These are phyloP conservation scores for Nakaseomyces kungkrabaensis DNA, from an alignment of 1,139 yeast genomes.

Conservation along the genomic window DNA sequence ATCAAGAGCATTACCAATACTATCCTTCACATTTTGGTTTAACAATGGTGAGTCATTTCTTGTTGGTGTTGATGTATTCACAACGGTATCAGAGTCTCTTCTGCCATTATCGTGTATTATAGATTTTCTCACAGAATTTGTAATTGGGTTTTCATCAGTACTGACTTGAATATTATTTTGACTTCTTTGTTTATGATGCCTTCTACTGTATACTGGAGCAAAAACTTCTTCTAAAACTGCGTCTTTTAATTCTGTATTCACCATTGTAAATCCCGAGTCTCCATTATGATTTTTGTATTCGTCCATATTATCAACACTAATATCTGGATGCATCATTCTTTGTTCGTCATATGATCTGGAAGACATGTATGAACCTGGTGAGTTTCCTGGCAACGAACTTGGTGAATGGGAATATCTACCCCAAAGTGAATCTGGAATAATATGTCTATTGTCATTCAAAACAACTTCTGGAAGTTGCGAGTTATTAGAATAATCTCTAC, in stretches of 20 bases:
- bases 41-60: constrained; percentile 14
- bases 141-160: background rate
- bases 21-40: constrained; percentile 16
- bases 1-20: constrained; percentile 21
- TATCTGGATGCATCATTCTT: constrained; percentile 4
- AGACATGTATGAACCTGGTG: constrained; percentile 15
- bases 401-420: constrained; percentile 51
- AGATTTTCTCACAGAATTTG: constrained; percentile 6
- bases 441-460: constrained; percentile 79
- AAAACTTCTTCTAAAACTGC: constrained; percentile 61
- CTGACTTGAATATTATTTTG: constrained; percentile 7
- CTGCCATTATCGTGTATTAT: constrained; percentile 12
- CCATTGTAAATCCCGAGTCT: constrained; percentile 50
- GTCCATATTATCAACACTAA: constrained; percentile 1
- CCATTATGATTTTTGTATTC: background rate
- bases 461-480: constrained; percentile 66
- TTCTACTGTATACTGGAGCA: constrained; percentile 37
- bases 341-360: constrained; percentile 8
- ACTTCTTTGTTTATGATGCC: constrained; percentile 5
- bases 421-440: constrained; percentile 72
- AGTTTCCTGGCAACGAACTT: constrained; percentile 33
- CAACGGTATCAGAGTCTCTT: constrained; percentile 21
- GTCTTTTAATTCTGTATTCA: constrained; percentile 56
- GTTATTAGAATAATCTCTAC: constrained; percentile 1
- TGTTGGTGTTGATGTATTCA: background rate